Base-by-base conservation (phyloP, 805 yeast species). In the Yamadazyma ubonensis region DNA sequence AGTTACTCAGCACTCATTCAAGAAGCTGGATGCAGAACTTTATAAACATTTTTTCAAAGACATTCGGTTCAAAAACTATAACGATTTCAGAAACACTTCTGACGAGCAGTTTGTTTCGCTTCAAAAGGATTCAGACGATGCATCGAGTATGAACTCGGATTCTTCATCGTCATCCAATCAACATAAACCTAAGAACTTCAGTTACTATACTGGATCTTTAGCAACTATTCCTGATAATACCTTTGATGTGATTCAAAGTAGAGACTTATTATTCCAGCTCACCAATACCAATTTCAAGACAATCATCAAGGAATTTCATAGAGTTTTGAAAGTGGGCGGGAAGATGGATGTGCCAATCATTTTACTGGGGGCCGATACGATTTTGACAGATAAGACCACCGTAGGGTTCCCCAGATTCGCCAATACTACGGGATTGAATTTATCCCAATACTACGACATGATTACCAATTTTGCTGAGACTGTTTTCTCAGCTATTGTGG, bases 241-340 rank as follows among this genome's bases (percentile, higher is more conserved):
- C 5, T 67, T 69, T 48, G 64, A 67, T 35, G 47, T 61, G 18
- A 56, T 70, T 22, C 71, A 66, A 29, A 52, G 61, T 20, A 51
- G 71, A 25, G 75, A 70, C 42, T 46, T 67, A 20, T 36, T 50
- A n/a, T 48, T 61, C 9, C 71, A 68, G 41, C 35, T 67, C 15
- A 56, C 59, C 8, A 46, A 50, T 8, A 21, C 41, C 2, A 67
- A 65, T 38, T 53, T 50, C 39, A 53, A 42, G 22, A 47, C 52
- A 1, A 42, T 64, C 6, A 38, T 68, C 2, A 29, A 43, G 5
- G 69, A 70, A 40, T 66, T 67, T 38, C 42, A 61, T 41, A 50
- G 75, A 21, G 55, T 69, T 16, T 52, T 70, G 36, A 59, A 58
- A 39, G 45, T 39, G 5, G 72, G 64, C 1, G 75, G 74, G 2